phyloP scores from a whole-genome alignment of 2,329 filamentous ascomycete genomes.

The Arthrobotrys conoides region DNA sequence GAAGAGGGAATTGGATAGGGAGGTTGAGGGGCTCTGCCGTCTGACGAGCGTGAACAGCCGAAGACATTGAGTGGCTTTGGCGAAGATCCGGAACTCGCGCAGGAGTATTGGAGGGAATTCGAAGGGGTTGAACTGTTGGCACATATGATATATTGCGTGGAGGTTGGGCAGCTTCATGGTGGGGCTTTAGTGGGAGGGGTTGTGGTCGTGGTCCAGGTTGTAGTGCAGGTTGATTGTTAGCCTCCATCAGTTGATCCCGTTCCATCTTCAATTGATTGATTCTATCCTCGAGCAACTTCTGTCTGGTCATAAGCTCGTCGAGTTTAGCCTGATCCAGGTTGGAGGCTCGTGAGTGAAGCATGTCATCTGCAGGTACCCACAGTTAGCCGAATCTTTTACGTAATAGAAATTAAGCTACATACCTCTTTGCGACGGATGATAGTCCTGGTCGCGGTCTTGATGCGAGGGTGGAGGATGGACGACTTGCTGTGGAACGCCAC shows the following conservation, averaged over 20 bases:
- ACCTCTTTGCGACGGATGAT: slow-evolving; percentile 58
- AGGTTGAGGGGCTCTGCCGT: slow-evolving; percentile 34
- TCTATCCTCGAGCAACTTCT: slow-evolving; percentile 53
- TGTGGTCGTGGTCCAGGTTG: slow-evolving; percentile 9
- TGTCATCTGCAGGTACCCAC: slow-evolving; percentile 43
- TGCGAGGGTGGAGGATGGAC: slow-evolving; percentile 34
- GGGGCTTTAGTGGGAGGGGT: slow-evolving; percentile 35
- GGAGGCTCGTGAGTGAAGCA: slow-evolving; percentile 53
- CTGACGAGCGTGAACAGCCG: slow-evolving; percentile 41
- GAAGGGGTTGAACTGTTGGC: slow-evolving; percentile 29
- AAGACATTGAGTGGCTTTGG: slow-evolving; percentile 41
- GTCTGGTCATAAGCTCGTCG: slow-evolving; percentile 56
- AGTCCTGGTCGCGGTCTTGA: slow-evolving; percentile 39
- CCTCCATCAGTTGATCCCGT: slow-evolving; percentile 54
- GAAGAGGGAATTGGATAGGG: slow-evolving; percentile 54
- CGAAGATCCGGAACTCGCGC: slow-evolving; percentile 33
- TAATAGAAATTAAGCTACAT: slow-evolving; percentile 42
- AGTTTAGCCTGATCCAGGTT: slow-evolving; percentile 55
- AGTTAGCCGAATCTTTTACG: slow-evolving; percentile 44
- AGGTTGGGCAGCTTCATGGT: slow-evolving; percentile 36
- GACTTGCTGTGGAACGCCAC: slow-evolving; percentile 35
- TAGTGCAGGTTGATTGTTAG: slow-evolving; percentile 25
- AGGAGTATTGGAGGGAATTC: slow-evolving; percentile 27
- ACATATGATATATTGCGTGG: slow-evolving; percentile 24
- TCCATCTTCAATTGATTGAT: slow-evolving; percentile 59